Evolutionary conservation across 495 filamentous ascomycete species (phyloP).

Genomic region (Extremus antarcticus): DNA sequence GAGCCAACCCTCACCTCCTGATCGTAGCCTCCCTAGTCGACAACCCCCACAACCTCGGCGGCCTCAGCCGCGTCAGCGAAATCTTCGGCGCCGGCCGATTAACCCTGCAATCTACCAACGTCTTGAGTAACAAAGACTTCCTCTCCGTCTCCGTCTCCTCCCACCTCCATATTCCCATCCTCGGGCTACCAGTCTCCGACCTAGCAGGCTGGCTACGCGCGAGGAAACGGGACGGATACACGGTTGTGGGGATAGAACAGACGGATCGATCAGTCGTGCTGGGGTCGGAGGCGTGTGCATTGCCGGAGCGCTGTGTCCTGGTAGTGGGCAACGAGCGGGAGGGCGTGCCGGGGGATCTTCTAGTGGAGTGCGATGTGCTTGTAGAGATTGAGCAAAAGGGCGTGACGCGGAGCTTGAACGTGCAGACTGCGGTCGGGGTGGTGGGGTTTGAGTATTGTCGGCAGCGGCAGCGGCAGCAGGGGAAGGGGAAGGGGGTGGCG

Average conservation of each 20-base stretch:
- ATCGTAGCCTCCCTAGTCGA: conserved; percentile 40
- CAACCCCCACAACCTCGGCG: conserved; percentile 39
- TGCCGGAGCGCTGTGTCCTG: conserved; percentile 34
- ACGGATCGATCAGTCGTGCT: conserved; percentile 36
- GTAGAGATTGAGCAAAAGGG: conserved; percentile 40
- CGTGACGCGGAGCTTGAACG: conserved; percentile 41
- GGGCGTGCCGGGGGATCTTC: conserved; percentile 35
- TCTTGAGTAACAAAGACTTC: conserved; percentile 33
- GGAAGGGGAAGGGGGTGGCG: not conserved
- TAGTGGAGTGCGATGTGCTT: conserved; percentile 35
- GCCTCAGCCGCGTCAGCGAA: conserved; percentile 38
- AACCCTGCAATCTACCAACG: conserved; percentile 23
- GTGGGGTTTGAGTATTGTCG: conserved; percentile 36
- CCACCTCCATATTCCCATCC: conserved; percentile 35
- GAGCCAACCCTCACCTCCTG: conserved; percentile 22
- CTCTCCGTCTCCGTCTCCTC: conserved; percentile 33
- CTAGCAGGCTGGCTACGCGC: conserved; percentile 19
- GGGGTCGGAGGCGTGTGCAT: conserved; percentile 19
- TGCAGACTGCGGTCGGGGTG: conserved; percentile 40
- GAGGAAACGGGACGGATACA: conserved; percentile 32
- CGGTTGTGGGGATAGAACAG: conserved; percentile 39
- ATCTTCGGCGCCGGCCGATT: conserved; percentile 35
- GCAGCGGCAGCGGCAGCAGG: conserved; percentile 10
- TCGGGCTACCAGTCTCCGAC: conserved; percentile 23
- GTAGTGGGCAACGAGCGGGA: conserved; percentile 39